These are phyloP conservation scores for Allium sativum DNA, from an alignment of 106 monocot genomes.

Conservation along the genomic window DNA sequence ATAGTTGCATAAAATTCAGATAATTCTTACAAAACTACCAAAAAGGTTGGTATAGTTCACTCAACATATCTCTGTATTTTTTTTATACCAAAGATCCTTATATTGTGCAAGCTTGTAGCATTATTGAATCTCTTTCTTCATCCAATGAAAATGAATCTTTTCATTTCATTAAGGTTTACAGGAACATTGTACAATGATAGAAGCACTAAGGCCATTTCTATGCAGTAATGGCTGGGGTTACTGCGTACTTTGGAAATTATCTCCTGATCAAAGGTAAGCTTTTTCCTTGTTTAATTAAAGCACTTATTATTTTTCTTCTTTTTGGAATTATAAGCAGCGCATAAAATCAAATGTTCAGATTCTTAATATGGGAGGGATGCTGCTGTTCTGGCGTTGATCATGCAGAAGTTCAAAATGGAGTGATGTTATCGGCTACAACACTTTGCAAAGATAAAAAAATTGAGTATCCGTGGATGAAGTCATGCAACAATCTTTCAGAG, in stretches of 20 bases:
- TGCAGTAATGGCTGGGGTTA: slow-evolving; percentile 67
- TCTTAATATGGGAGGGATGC: slow-evolving; percentile 34
- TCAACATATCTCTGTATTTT: slow-evolving; percentile 11
- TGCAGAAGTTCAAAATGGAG: slow-evolving; percentile 1
- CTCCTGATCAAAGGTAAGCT: slow-evolving; percentile 53
- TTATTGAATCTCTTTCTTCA: slow-evolving; percentile 15
- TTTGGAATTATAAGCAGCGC: not conserved
- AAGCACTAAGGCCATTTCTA: slow-evolving; percentile 58
- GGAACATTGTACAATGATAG: slow-evolving; percentile 12
- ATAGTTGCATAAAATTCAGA: slow-evolving; percentile 4
- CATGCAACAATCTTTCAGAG: slow-evolving; percentile 37
- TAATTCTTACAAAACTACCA: not conserved
- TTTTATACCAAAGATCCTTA: slow-evolving; percentile 15
- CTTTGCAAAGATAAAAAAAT: slow-evolving; percentile 32
- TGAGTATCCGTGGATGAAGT: slow-evolving; percentile 27
- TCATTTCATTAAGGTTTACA: not conserved
- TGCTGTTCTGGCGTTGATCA: slow-evolving; percentile 40
- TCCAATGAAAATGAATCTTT: not conserved
- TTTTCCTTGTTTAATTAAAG: not conserved
- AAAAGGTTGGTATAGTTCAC: not conserved
- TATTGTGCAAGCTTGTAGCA: slow-evolving; percentile 27
- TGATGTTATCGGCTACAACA: slow-evolving; percentile 1
- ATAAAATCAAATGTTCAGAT: slow-evolving; percentile 7
- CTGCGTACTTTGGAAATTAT: slow-evolving; percentile 64
- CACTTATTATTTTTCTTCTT: not conserved